These are phyloP conservation scores for Sordaria brevicollis DNA, from an alignment of 495 filamentous ascomycete genomes.

Conservation along the genomic window DNA sequence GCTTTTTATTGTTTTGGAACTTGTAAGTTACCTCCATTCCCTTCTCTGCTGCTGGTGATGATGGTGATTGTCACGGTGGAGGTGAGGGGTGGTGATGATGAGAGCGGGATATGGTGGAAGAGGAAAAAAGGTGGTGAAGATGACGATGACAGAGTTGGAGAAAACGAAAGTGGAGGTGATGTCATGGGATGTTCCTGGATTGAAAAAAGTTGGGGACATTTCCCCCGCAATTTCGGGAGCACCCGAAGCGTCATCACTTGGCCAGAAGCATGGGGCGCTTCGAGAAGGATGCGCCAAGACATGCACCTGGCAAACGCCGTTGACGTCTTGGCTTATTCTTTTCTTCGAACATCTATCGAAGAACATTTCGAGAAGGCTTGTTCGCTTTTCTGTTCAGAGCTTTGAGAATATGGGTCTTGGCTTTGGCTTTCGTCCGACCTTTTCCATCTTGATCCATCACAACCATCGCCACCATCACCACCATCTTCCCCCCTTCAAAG, in stretches of 20 bases:
- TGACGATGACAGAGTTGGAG: no score
- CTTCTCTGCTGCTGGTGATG: not conserved
- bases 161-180: not conserved
- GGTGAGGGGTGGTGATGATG: no score
- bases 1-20: conserved; percentile 69
- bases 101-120: not conserved
- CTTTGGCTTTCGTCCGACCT: not conserved
- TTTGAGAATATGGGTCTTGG: not conserved
- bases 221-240: not conserved
- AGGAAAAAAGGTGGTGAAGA: no score
- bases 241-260: not conserved
- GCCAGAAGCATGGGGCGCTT: not conserved
- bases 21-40: conserved; percentile 29
- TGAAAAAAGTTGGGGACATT: not conserved
- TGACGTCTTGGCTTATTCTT: not conserved
- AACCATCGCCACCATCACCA: not conserved
- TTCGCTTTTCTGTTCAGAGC: not conserved
- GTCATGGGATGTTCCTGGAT: not conserved
- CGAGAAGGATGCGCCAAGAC: not conserved
- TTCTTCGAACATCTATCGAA: no score
- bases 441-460: not conserved
- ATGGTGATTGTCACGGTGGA: no score
- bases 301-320: not conserved
- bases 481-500: not conserved
- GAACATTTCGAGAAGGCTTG: not conserved